Evolutionary conservation across 257 asterid genomes (phyloP), one percentile per base, ranked within the genome.

Genomic region (Cruciata laevipes): DNA sequence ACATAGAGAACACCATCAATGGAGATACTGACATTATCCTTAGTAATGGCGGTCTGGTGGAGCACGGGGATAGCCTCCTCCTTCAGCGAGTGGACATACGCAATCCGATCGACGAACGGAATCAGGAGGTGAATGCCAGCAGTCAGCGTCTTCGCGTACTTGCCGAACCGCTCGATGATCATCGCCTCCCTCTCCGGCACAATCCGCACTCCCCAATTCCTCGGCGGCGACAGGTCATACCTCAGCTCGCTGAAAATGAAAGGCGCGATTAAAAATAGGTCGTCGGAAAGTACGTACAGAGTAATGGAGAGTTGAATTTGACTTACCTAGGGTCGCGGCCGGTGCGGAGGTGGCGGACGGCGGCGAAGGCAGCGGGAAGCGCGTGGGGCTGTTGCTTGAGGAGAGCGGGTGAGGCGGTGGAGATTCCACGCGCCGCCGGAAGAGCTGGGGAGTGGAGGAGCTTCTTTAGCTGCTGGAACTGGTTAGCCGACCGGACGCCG

Each of bases 121-220:
- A 93, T 72, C 82, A 93, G 72, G 30, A 93, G 8, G 68, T 93
- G 96, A 49, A 93, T 76, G 55, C 98, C 96, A 47, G 97, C 94
- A 61, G 91, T 83, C 75, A 93, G 70, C 6, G 97, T 90, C 81
- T 86, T 93, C 7, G 23, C 79, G 60, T 87, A 93, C 73, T 68
- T 93, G 16, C 96, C 97, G 14, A 93, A 93, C 42, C 98, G 79
- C 87, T 93, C 98, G 9, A 93, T 42, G 27, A 93, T 95, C 42
- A 8, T 88, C 0, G 98, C 97, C 71, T 82, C 88, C 79, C 78
- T 83, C 87, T 90, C 97, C 1, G 98, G 98, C 69, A 90, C 97
- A 59, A 93, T 83, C 51, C 92, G 85, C 47, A 93, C 30, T 17
- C 97, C 95, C 96, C 95, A 93, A 81, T 90, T 93, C 33, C 80